These are phyloP conservation scores for Perkinsus marinus DNA, from an alignment of 169 alveolate genomes.

Conservation along the genomic window DNA sequence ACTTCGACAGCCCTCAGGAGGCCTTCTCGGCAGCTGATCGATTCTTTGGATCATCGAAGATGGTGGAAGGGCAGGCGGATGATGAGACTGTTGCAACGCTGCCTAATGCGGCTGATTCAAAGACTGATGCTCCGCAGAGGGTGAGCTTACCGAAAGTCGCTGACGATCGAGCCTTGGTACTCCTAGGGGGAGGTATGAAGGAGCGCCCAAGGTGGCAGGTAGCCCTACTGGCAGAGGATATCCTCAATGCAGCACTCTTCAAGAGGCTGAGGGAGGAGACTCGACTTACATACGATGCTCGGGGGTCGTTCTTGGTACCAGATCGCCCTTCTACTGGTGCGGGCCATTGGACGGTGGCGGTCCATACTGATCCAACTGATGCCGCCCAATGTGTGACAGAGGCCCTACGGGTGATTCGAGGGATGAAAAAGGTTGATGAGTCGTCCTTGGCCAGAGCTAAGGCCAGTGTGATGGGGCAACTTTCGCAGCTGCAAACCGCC, in stretches of 20 bases:
- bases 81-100: neutral
- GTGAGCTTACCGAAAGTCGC: neutral
- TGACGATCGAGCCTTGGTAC: neutral
- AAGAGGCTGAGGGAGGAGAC: neutral
- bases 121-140: neutral
- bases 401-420: neutral
- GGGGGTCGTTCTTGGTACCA: neutral
- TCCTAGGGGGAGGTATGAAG: neutral
- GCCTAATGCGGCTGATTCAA: neutral
- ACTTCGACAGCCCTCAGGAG: neutral
- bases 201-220: neutral
- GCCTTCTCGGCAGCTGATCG: neutral
- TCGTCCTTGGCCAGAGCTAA: neutral
- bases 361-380: neutral
- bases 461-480: neutral
- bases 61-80: neutral
- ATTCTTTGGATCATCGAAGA: neutral
- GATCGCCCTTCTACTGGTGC: neutral
- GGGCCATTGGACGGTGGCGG: neutral
- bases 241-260: neutral
- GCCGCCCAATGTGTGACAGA: neutral
- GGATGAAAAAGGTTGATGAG: neutral
- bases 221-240: neutral
- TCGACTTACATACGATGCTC: neutral
- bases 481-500: neutral